Base-by-base conservation (phyloP, 2,329 filamentous ascomycete species). In the Tolypocladium guangdongense region DNA sequence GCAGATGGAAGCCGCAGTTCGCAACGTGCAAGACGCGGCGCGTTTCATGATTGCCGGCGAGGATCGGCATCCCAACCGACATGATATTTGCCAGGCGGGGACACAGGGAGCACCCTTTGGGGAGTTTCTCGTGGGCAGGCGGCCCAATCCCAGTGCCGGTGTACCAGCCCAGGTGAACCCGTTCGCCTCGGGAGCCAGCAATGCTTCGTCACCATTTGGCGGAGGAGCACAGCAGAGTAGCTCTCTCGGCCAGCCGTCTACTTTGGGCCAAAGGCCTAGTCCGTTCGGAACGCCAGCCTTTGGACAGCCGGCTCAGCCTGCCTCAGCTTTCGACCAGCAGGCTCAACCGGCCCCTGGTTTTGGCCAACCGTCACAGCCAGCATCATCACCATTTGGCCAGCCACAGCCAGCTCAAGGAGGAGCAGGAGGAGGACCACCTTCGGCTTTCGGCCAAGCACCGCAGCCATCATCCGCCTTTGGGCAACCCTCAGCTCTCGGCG, bases 21-120 rank as follows among this genome's bases (percentile, higher is more conserved):
- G 74, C 55, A 85, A 95, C 61, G 67, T 88, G 11, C 77, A 86
- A 55, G 87, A 84, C 3, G 90, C 91, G 1, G 76, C 87, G 46
- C 78, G 83, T 52, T 93, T 85, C 63, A 72, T 93, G 16, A 63
- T 84, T 11, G 77, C 82, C 6, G 81, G 78, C 24, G 81, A 79
- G 52, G 82, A 87, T 52, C 80, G 82, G 41, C 88, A 90, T 61
- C 88, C 88, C 1, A 95, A 93, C 63, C 79, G 89, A 41, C 72
- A 78, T 51, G 87, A 91, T 58, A 74, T 84, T 22, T 80, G 78
- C 66, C 71, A 75, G 53, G 70, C 75, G 58, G 70, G 69, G 48
- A 73, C 64, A 0, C 68, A 72, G n/a, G 68, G 71, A n/a, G 69
- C 68, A 8, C 71, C 72, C 0, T 74, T 70, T 53, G 74, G 74